These are phyloP conservation scores for Monosporascus sp. DNA, from an alignment of 2,329 filamentous ascomycete genomes.

Conservation along the genomic window DNA sequence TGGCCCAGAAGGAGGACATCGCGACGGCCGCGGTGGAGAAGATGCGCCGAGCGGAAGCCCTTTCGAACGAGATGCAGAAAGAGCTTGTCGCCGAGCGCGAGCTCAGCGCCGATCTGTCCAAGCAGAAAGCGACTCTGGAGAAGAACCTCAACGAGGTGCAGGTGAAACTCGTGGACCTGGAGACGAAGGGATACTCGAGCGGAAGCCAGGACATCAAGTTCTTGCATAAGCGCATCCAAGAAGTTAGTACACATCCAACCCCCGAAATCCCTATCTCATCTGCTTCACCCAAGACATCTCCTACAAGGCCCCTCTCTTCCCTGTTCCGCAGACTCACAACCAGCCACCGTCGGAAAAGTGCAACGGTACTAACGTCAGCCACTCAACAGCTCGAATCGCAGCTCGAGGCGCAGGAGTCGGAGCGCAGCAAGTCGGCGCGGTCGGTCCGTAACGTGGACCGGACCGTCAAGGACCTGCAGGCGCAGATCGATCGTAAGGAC, in stretches of 20 bases:
- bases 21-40: slow-evolving; percentile 89
- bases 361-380: slow-evolving; percentile 21
- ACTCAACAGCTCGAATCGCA: slow-evolving; percentile 71
- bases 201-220: slow-evolving; percentile 94
- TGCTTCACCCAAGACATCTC: slow-evolving; percentile 3
- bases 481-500: slow-evolving; percentile 88
- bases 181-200: slow-evolving; percentile 94
- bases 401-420: slow-evolving; percentile 75
- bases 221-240: slow-evolving; percentile 87
- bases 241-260: slow-evolving; percentile 55
- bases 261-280: slow-evolving; percentile 3
- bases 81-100: slow-evolving; percentile 86
- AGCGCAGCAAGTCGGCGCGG: slow-evolving; percentile 74
- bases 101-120: slow-evolving; percentile 72
- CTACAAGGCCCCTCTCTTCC: slow-evolving; percentile 16
- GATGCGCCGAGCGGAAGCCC: slow-evolving; percentile 88
- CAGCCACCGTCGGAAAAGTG: not conserved
- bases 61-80: slow-evolving; percentile 85
- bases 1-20: slow-evolving; percentile 92
- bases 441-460: slow-evolving; percentile 90
- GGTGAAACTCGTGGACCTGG: slow-evolving; percentile 82
- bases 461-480: slow-evolving; percentile 86
- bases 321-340: slow-evolving; percentile 17
- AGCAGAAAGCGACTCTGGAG: slow-evolving; percentile 84
- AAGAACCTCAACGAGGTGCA: slow-evolving; percentile 89